Evolutionary conservation across 225 moss, liverwort and hornwort genomes (phyloP), one percentile per base, ranked within the genome.

Genomic region (Asterella californica): DNA sequence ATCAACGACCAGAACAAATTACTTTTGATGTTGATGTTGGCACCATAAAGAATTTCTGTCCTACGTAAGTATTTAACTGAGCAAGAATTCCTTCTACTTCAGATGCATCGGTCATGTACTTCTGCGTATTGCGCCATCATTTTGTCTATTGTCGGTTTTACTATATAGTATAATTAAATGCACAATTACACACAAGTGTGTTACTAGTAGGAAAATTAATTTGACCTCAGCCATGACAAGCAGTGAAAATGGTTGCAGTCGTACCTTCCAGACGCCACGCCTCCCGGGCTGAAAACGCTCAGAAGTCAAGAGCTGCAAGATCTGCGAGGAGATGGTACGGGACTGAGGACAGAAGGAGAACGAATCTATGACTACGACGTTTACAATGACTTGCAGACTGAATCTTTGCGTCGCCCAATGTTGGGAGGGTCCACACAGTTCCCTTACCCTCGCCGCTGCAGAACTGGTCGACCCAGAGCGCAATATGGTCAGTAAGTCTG

Each of bases 361-460:
- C 90, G 94, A 38, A 89, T 94, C 81, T 94, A 94, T 78, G 92
- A 94, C 73, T 94, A 86, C 72, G 90, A 80, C 29, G 37, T 5
- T 4, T 91, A 85, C 78, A 18, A 88, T 61, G 91, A 91, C 69
- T 91, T 82, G 88, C 49, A 54, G 36, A 11, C 27, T 27, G 64
- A 64, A 64, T 27, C 27, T 64, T 24, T 6, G 6, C 34, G 22
- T 15, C 83, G 91, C 29, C 87, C 81, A 11, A 81, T 86, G 4
- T 76, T 91, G 70, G 90, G 90, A 4, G 90, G 91, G 24, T 80
- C 45, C 70, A 0, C 76, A 22, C 50, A 85, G 11, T 84, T 10
- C 21, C 86, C 88, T 18, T 91, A 90, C 25, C 91, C 91, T 45
- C 88, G 88, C 53, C 80, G 91, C 60, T 15, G 77, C 1, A 81